These are phyloP conservation scores for Zygoascus flipseniorum DNA, from an alignment of 805 yeast species.

Conservation along the genomic window DNA sequence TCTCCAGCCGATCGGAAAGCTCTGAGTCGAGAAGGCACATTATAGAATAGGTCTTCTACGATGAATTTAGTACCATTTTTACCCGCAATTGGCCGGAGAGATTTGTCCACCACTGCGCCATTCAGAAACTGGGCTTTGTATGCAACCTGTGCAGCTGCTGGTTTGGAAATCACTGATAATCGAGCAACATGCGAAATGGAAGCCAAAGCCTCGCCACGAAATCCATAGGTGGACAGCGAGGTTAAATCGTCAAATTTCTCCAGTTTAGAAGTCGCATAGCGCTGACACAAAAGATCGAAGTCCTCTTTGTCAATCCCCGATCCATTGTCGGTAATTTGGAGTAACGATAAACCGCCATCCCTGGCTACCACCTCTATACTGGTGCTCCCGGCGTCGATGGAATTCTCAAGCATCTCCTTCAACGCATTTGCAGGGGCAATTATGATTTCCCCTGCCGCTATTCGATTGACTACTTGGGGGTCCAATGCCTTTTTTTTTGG, in stretches of 20 bases:
- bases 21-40: conserved; percentile 68
- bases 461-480: conserved; percentile 67
- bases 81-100: conserved; percentile 70
- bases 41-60: conserved; percentile 86
- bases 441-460: conserved; percentile 97
- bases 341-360: conserved; percentile 83
- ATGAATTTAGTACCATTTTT: conserved; percentile 74
- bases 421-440: conserved; percentile 90
- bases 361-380: conserved; percentile 70
- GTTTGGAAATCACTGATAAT: conserved; percentile 70
- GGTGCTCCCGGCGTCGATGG: conserved; percentile 78
- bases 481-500: conserved; percentile 42
- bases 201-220: conserved; percentile 94
- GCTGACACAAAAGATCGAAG: conserved; percentile 68
- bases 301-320: conserved; percentile 65
- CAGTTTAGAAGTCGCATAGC: conserved; percentile 89
- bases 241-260: conserved; percentile 64
- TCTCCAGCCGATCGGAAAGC: conserved; percentile 60
- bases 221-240: conserved; percentile 74
- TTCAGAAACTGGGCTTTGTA: conserved; percentile 59
- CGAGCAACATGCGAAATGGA: conserved; percentile 87
- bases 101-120: conserved; percentile 48
- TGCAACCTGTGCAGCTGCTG: conserved; percentile 52
- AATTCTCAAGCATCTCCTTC: conserved; percentile 86
- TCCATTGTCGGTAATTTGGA: conserved; percentile 89